Evolutionary conservation across 176 grass and related monocot species (phyloP).

Genomic region (Echinochloa phyllopogon): DNA sequence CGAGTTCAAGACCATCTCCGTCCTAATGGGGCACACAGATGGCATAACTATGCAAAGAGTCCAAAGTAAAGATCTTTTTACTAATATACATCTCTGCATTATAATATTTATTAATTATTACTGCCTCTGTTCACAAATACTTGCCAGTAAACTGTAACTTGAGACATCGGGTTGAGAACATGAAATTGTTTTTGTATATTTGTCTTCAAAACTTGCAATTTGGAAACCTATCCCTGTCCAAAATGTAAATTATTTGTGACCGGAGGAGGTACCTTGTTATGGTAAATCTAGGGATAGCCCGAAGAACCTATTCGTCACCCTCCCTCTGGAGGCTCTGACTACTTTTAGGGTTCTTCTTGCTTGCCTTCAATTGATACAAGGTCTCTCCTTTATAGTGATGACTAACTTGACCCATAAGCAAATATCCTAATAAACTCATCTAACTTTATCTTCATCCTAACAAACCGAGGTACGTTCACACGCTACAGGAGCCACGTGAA

Average conservation of each 20-base stretch:
- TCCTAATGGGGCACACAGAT: constrained; percentile 94
- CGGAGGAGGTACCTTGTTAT: too few species aligned
- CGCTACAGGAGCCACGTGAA: too few species aligned
- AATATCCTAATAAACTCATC: too few species aligned
- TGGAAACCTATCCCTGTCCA: not conserved
- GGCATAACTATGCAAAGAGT: constrained; percentile 88
- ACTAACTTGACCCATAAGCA: too few species aligned
- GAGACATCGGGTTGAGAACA: not conserved
- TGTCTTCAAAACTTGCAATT: not conserved
- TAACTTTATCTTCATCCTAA: too few species aligned
- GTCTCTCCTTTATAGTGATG: too few species aligned
- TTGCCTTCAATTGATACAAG: too few species aligned
- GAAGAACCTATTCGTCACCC: too few species aligned
- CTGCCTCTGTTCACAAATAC: not conserved
- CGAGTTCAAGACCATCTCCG: constrained; percentile 89
- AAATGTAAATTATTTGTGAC: not conserved
- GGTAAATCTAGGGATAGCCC: too few species aligned
- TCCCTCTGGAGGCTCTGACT: too few species aligned
- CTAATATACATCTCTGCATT: not conserved
- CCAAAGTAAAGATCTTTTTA: constrained; percentile 73
- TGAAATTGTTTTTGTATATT: not conserved
- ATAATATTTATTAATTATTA: not conserved
- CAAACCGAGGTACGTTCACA: too few species aligned
- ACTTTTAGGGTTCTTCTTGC: too few species aligned
- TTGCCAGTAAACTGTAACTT: not conserved